Evolutionary conservation across 768 basidiomycete genomes (phyloP).

Genomic region (Chalciporus piperatus): DNA sequence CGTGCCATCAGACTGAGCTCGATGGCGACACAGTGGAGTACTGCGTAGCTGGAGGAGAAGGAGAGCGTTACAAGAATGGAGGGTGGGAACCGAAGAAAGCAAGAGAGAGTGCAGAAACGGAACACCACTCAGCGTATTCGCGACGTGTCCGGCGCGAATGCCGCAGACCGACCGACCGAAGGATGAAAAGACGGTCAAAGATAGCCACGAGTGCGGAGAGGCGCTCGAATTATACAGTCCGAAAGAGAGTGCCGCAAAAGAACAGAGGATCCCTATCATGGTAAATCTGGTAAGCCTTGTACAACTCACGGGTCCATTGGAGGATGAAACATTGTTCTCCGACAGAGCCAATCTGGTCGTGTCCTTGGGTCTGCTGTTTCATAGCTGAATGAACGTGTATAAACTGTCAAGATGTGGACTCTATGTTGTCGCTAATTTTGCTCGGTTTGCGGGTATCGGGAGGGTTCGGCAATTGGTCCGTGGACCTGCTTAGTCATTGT

Average conservation of each 20-base stretch:
- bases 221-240: slow-evolving; percentile 1
- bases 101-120: not conserved
- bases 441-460: no score
- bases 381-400: not conserved
- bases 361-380: not conserved
- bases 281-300: slow-evolving; percentile 13
- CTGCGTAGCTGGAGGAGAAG: slow-evolving; percentile 2
- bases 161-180: not conserved
- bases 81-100: not conserved
- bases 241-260: slow-evolving; percentile 6
- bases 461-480: slow-evolving; percentile 23
- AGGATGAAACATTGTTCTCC: not conserved
- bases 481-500: slow-evolving; percentile 23
- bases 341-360: not conserved
- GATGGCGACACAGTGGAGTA: slow-evolving; percentile 9
- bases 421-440: no score
- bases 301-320: not conserved
- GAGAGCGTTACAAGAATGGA: slow-evolving; percentile 19
- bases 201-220: not conserved
- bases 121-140: slow-evolving; percentile 3
- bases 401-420: not conserved
- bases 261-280: slow-evolving; percentile 22
- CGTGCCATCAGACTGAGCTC: slow-evolving; percentile 4
- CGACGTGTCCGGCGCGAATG: slow-evolving; percentile 10
- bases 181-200: slow-evolving; percentile 1